Evolutionary conservation across 2,329 filamentous ascomycete species (phyloP).

Genomic region (Herpotrichia juniperi): DNA sequence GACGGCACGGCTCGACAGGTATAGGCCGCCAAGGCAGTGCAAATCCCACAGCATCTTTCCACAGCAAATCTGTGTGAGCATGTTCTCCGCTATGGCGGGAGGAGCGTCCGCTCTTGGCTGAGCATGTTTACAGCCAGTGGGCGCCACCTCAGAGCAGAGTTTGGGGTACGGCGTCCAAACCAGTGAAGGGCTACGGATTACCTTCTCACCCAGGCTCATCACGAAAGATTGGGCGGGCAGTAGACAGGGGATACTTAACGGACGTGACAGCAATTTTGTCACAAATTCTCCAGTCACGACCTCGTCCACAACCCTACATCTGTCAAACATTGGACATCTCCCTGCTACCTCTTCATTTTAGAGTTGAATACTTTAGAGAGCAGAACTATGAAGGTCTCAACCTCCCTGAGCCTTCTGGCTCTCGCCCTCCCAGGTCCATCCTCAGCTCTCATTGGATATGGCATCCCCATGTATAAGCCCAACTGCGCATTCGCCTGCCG

Average conservation of each 20-base stretch:
- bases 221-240: background rate
- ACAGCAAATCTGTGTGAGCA: conserved; percentile 2
- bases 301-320: background rate
- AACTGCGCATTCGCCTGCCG: conserved; percentile 31
- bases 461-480: conserved; percentile 18
- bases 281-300: too few relatives aligned
- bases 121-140: conserved; percentile 11
- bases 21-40: too few relatives aligned
- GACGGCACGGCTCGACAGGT: too few relatives aligned
- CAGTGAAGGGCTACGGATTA: background rate
- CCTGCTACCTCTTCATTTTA: background rate
- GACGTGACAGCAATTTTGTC: background rate
- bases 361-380: background rate
- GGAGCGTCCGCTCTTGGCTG: background rate
- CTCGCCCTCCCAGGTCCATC: conserved; percentile 6
- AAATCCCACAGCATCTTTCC: background rate
- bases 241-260: background rate
- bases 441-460: conserved; percentile 15
- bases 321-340: too few relatives aligned
- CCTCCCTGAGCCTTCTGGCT: conserved; percentile 3
- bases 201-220: background rate
- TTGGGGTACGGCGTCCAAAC: background rate
- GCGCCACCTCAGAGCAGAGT: too few relatives aligned
- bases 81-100: background rate
- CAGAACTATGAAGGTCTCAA: background rate